Conservation (phyloP, 169 alveolate genomes). For the Plasmodium chabaudi region DNA sequence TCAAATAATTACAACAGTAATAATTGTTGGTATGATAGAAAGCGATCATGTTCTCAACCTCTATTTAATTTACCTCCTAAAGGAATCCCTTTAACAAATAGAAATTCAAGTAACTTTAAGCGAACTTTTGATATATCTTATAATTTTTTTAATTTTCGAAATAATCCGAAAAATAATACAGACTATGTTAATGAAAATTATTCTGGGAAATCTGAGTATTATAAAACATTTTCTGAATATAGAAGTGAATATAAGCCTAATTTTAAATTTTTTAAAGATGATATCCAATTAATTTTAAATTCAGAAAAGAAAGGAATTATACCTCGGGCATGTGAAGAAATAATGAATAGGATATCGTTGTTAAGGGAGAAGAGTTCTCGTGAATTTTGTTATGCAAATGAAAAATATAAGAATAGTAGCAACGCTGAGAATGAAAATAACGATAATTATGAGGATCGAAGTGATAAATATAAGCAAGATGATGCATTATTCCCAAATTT, state of each 20-base stretch:
- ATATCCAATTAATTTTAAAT: slow-evolving; percentile 58
- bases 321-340: slow-evolving; percentile 84
- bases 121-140: slow-evolving; percentile 14
- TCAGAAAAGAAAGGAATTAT: slow-evolving; percentile 81
- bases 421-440: neutral
- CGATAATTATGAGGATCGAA: neutral
- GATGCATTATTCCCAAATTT: slow-evolving; percentile 59
- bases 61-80: slow-evolving; percentile 61
- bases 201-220: slow-evolving; percentile 54
- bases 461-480: slow-evolving; percentile 5
- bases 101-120: slow-evolving; percentile 40
- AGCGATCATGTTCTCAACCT: slow-evolving; percentile 75
- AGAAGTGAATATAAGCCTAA: slow-evolving; percentile 50
- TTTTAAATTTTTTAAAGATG: slow-evolving; percentile 34
- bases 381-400: neutral
- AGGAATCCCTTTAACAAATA: slow-evolving; percentile 30
- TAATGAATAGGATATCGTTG: slow-evolving; percentile 73
- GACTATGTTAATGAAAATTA: slow-evolving; percentile 55
- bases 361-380: neutral
- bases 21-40: slow-evolving; percentile 58
- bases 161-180: slow-evolving; percentile 9
- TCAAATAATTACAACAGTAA: slow-evolving; percentile 55
- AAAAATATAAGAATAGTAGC: neutral
- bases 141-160: slow-evolving; percentile 20
- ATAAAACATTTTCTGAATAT: slow-evolving; percentile 73